A percentile compares a stretch with the other conserved stretches of the same genome.
phyloP scores from a whole-genome alignment of 352 stramenopile genomes.

The Phytophthora hybrid region DNA sequence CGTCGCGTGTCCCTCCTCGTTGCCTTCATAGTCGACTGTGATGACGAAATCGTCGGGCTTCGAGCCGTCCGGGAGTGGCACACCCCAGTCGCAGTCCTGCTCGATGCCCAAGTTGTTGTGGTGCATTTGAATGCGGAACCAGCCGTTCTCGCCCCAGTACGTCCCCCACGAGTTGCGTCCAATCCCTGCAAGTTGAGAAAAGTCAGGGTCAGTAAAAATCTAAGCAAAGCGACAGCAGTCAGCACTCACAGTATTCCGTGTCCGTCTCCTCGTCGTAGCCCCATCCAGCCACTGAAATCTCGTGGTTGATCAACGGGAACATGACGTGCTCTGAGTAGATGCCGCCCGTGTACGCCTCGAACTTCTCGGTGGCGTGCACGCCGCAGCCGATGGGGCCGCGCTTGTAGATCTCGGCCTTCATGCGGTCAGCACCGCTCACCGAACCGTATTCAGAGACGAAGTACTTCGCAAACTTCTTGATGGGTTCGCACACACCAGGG shows the following conservation, averaged over 20 bases:
- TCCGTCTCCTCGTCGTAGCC: conserved; percentile 86
- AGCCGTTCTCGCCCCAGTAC: conserved; percentile 94
- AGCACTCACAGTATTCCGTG: conserved; percentile 88
- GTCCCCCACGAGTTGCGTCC: conserved; percentile 93
- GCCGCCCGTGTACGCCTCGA: conserved; percentile 78
- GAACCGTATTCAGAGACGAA: conserved; percentile 92
- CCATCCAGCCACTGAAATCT: conserved; percentile 91
- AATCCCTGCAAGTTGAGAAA: conserved; percentile 59
- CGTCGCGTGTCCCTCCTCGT: conserved; percentile 13
- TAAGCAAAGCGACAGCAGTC: background rate
- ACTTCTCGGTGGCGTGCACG: conserved; percentile 88
- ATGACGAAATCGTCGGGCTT: conserved; percentile 62
- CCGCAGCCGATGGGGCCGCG: conserved; percentile 91
- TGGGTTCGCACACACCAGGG: conserved; percentile 79
- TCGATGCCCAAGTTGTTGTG: conserved; percentile 93
- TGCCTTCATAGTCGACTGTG: conserved; percentile 39
- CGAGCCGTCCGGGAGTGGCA: conserved; percentile 83
- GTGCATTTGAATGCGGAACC: conserved; percentile 92
- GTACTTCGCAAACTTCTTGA: conserved; percentile 91
- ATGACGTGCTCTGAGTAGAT: conserved; percentile 89
- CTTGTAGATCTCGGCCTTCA: conserved; percentile 95
- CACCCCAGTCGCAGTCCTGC: conserved; percentile 89
- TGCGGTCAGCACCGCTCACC: conserved; percentile 84
- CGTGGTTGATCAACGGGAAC: conserved; percentile 88
- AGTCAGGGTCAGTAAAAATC: conserved; percentile 2